These are phyloP conservation scores for Climacium dendroides DNA, from an alignment of 225 moss, liverwort and hornwort species.

Conservation along the genomic window DNA sequence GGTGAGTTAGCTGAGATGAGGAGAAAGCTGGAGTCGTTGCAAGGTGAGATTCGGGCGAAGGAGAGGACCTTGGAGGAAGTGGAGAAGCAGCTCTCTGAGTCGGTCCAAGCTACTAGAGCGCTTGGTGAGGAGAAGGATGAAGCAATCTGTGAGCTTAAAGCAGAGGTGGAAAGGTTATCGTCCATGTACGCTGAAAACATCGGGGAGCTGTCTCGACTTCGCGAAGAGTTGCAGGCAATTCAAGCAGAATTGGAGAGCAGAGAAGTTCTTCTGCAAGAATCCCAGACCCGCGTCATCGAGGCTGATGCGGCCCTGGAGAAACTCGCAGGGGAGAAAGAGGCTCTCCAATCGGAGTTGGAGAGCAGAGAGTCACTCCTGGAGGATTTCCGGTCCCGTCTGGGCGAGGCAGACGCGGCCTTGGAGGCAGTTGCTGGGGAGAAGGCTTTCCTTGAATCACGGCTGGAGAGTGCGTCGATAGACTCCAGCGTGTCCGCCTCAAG, in stretches of 20 bases:
- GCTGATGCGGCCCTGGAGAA: neutral
- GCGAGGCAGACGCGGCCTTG: neutral
- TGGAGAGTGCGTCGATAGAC: constrained; percentile 13
- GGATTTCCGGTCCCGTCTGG: neutral
- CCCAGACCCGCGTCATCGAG: neutral
- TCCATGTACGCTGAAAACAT: constrained; percentile 1
- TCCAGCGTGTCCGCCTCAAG: constrained; percentile 6
- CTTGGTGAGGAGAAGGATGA: constrained; percentile 18
- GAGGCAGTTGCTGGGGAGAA: constrained; percentile 15
- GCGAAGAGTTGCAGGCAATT: constrained; percentile 4
- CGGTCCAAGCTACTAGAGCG: neutral
- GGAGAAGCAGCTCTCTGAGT: constrained; percentile 11
- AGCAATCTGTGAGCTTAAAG: constrained; percentile 12
- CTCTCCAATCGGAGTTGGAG: neutral
- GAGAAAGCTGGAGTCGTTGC: constrained; percentile 4
- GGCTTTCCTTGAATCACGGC: neutral
- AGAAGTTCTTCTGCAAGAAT: neutral
- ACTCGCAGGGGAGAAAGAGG: neutral
- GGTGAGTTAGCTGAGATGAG: constrained; percentile 10
- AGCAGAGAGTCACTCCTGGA: neutral
- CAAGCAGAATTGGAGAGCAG: neutral
- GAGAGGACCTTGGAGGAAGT: constrained; percentile 13
- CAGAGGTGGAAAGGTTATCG: constrained; percentile 3
- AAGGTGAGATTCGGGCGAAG: constrained; percentile 12
- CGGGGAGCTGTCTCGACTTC: neutral